These are phyloP conservation scores for Polyplosphaeria fusca DNA, from an alignment of 495 filamentous ascomycete genomes.

Conservation along the genomic window DNA sequence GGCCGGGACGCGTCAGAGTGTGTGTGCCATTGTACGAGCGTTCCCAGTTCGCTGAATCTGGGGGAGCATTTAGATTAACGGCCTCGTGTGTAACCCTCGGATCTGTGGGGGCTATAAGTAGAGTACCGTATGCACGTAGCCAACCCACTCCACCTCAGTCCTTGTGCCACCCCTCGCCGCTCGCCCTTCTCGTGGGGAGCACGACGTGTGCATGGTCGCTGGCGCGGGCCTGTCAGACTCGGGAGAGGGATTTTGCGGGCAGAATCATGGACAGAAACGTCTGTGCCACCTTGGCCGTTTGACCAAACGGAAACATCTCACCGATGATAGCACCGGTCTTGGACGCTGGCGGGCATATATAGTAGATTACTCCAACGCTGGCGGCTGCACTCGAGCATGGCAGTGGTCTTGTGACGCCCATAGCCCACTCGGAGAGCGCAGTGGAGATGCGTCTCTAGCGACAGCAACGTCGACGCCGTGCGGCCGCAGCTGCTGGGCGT, in stretches of 20 bases:
- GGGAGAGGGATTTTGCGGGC: not conserved
- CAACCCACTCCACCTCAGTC: not conserved
- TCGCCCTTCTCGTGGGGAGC: no score
- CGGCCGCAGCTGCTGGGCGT: slow-evolving; percentile 7
- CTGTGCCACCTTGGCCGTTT: slow-evolving; percentile 9
- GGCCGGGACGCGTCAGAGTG: slow-evolving; percentile 22
- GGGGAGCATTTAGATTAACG: slow-evolving; percentile 19
- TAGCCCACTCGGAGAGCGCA: no score
- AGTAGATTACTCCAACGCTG: slow-evolving; percentile 2
- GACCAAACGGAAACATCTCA: no score
- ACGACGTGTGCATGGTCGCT: no score
- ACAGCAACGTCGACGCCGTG: slow-evolving; percentile 13
- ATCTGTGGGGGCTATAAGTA: not conserved
- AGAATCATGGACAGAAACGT: slow-evolving; percentile 1
- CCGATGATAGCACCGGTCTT: no score
- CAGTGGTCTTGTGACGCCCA: slow-evolving; percentile 13
- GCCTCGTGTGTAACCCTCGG: slow-evolving; percentile 10
- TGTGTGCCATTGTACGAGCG: slow-evolving; percentile 7
- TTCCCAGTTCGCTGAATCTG: slow-evolving; percentile 7
- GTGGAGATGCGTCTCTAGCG: no score
- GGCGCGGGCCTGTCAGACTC: slow-evolving; percentile 8
- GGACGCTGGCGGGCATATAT: no score
- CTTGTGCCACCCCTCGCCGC: not conserved
- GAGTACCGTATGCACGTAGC: not conserved
- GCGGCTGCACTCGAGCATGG: not conserved